Evolutionary conservation across 2,329 filamentous ascomycete genomes (phyloP).

Genomic region (Aspergillus sergii): DNA sequence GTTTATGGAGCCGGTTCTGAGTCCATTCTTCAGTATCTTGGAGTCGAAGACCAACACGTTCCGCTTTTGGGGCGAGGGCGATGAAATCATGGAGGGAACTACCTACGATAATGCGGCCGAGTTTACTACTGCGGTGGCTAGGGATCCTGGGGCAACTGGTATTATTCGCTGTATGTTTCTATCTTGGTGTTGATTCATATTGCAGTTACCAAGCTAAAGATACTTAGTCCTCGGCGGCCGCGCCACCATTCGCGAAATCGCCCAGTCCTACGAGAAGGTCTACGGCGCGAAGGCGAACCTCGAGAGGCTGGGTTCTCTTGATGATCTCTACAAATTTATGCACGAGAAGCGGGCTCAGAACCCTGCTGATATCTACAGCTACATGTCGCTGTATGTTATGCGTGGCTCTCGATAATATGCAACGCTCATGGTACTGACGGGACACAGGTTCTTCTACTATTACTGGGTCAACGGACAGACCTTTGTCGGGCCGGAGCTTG

Average conservation of each 20-base stretch:
- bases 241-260: conserved; percentile 27
- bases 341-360: conserved; percentile 17
- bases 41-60: conserved; percentile 30
- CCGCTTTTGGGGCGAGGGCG: conserved; percentile 40
- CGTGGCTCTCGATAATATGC: too few species aligned
- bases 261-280: conserved; percentile 26
- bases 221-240: conserved; percentile 39
- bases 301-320: conserved; percentile 27
- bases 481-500: conserved; percentile 10
- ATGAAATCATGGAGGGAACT: conserved; percentile 42
- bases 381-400: conserved; percentile 15
- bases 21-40: conserved; percentile 26
- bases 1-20: conserved; percentile 40
- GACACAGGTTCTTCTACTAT: conserved; percentile 20
- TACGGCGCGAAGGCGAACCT: conserved; percentile 27
- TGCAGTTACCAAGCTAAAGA: neutral
- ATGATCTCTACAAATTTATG: conserved; percentile 33
- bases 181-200: neutral
- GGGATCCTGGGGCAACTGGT: conserved; percentile 26
- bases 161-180: conserved; percentile 25
- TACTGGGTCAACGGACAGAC: conserved; percentile 22
- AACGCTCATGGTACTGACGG: neutral
- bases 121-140: conserved; percentile 36
- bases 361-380: conserved; percentile 18
- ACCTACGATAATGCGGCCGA: conserved; percentile 42